A percentile compares a stretch with the other conserved stretches of the same genome.
phyloP scores from a whole-genome alignment of 139 green algal species.

The Chlamydomonas sphaeroides region DNA sequence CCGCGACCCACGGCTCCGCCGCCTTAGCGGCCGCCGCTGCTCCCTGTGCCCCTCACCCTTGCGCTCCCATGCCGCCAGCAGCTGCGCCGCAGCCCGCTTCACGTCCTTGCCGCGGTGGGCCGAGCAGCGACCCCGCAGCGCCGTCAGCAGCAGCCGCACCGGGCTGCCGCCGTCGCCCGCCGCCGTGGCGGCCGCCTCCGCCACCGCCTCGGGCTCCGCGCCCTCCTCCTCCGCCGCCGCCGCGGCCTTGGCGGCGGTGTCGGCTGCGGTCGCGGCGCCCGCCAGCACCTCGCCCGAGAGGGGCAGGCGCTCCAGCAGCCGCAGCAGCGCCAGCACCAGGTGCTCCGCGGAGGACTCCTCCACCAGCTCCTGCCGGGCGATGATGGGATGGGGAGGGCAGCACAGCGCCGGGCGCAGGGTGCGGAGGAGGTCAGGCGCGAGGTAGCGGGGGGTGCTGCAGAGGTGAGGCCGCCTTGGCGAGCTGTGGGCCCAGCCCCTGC shows the following conservation, averaged over 20 bases:
- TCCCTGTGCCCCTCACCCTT: background rate
- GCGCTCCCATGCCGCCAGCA: constrained; percentile 16
- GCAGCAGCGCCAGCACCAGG: constrained; percentile 23
- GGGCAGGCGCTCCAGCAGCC: constrained; percentile 19
- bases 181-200: background rate
- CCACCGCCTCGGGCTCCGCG: background rate
- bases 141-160: background rate
- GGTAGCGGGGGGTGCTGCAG: too few relatives aligned
- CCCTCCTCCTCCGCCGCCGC: background rate
- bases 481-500: too few relatives aligned
- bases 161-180: background rate
- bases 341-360: constrained; percentile 11
- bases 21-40: background rate
- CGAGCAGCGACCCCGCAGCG: background rate
- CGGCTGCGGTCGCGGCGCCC: background rate
- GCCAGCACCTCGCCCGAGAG: background rate
- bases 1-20: too few relatives aligned
- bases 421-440: too few relatives aligned
- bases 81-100: background rate
- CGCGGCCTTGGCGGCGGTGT: background rate
- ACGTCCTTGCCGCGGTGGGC: constrained; percentile 29
- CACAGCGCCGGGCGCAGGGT: too few relatives aligned
- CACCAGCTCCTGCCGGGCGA: constrained; percentile 3
- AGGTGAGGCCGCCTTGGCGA: too few relatives aligned
- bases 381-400: background rate